A percentile compares a stretch with the other conserved stretches of the same genome.
phyloP scores from a whole-genome alignment of 768 basidiomycete species.

The Mycena chlorophos region DNA sequence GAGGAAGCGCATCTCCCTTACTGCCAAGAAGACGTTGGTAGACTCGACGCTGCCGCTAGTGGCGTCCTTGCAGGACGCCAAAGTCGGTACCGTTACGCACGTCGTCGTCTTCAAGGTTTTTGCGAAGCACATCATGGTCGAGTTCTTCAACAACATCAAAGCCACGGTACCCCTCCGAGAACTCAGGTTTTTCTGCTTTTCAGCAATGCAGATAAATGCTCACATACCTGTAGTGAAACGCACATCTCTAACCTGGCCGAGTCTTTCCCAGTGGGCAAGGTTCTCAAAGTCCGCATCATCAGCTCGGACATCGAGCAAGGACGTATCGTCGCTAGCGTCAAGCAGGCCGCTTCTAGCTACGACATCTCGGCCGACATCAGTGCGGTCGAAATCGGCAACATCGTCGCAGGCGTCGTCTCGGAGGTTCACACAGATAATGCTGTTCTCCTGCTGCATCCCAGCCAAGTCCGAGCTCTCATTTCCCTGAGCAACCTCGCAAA shows the following conservation, averaged over 20 bases:
- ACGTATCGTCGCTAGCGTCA: conserved; percentile 82
- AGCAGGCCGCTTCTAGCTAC: conserved; percentile 64
- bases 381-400: conserved; percentile 74
- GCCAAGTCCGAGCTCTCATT: conserved; percentile 74
- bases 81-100: conserved; percentile 70
- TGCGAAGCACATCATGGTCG: conserved; percentile 79
- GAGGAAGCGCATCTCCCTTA: conserved; percentile 78
- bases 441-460: conserved; percentile 70
- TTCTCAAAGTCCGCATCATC: conserved; percentile 81
- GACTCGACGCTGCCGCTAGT: conserved; percentile 77
- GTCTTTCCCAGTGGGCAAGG: conserved; percentile 76
- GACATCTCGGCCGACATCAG: conserved; percentile 61
- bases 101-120: conserved; percentile 83
- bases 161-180: conserved; percentile 81
- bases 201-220: conserved; percentile 2
- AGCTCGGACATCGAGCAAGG: conserved; percentile 55
- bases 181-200: conserved; percentile 61
- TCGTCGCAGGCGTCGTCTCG: conserved; percentile 65
- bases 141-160: conserved; percentile 87
- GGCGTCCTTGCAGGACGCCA: conserved; percentile 62
- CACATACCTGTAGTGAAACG: conserved; percentile 56
- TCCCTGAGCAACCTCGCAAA: conserved; percentile 88
- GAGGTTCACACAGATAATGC: conserved; percentile 87
- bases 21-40: conserved; percentile 87
- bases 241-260: conserved; percentile 54